Evolutionary conservation across 2,329 filamentous ascomycete species (phyloP).

Genomic region (Chaetomium globosum): DNA sequence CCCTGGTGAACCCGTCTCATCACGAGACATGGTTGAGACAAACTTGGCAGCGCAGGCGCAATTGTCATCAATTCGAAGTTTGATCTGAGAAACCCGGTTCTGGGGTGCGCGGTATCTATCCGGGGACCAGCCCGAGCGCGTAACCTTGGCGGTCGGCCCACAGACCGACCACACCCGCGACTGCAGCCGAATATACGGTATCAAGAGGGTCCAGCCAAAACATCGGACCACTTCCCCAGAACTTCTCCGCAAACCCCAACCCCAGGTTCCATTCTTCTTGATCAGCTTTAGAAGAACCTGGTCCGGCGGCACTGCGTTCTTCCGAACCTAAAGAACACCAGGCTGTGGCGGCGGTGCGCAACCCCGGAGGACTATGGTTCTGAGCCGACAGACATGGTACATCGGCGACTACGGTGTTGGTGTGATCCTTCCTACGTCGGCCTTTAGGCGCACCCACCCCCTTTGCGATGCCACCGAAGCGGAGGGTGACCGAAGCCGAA

Average conservation of each 20-base stretch:
- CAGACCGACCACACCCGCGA: neutral
- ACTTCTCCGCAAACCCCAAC: slow-evolving; percentile 8
- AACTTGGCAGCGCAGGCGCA: neutral
- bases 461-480: slow-evolving; percentile 46
- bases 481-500: slow-evolving; percentile 40
- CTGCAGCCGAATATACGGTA: neutral
- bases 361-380: slow-evolving; percentile 11
- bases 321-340: neutral
- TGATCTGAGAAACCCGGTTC: neutral
- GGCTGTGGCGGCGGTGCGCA: neutral
- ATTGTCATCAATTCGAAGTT: neutral
- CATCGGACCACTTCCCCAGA: neutral
- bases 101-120: neutral
- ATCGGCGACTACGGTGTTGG: slow-evolving; percentile 16
- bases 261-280: neutral
- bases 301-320: neutral
- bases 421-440: slow-evolving; percentile 17
- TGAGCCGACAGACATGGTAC: slow-evolving; percentile 22
- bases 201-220: slow-evolving; percentile 5
- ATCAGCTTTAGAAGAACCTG: neutral
- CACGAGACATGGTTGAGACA: neutral
- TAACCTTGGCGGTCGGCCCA: neutral
- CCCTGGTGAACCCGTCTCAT: neutral
- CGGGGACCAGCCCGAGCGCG: neutral
- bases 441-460: slow-evolving; percentile 4